Evolutionary conservation across 306 rosid genomes (phyloP), one percentile per base, ranked within the genome.

Genomic region (Gleditsia sinensis): DNA sequence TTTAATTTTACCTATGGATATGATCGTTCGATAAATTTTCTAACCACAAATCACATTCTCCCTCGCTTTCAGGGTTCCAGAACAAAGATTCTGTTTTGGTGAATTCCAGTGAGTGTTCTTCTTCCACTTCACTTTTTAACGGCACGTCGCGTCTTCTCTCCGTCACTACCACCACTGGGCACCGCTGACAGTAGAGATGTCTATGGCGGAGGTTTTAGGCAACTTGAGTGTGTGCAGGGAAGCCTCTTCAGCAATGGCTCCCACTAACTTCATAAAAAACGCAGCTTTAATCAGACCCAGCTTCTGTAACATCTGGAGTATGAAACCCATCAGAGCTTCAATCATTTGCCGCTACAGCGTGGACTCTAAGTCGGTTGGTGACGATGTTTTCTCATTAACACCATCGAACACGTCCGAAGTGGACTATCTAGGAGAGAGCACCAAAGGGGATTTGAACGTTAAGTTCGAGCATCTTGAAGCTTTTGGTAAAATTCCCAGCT

Each of bases 371-470:
- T 43, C 93, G 2, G 81, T 79, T 9, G 81, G 84, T 6, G 88
- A 34, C 19, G 90, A 81, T 24, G 77, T 82, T 57, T 94, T 94
- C 83, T 90, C 97, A 0, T 86, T 92, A 9, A 90, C 96, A 0
- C 86, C 92, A 14, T 82, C 97, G 0, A 74, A 77, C 36, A 83
- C 82, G 80, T 79, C 67, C 57, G 99, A 88, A 9, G 91, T 94
- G 71, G 99, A 94, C 77, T 94, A 94, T 75, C 88, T 94, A 2
- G 99, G 99, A 10, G 78, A 94, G 75, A 94, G 96, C 80, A 94
- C 99, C 57, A 92, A 88, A 80, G 99, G 99, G 39, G 99, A 94
- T 80, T 90, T 94, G 87, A 91, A 94, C 67, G 82, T 94, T 65
- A 89, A 92, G 80, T 58, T 80, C 32, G 96, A 90, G 58, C 94